These are phyloP conservation scores for Diplodia mutila DNA, from an alignment of 2,329 filamentous ascomycete species.

Conservation along the genomic window DNA sequence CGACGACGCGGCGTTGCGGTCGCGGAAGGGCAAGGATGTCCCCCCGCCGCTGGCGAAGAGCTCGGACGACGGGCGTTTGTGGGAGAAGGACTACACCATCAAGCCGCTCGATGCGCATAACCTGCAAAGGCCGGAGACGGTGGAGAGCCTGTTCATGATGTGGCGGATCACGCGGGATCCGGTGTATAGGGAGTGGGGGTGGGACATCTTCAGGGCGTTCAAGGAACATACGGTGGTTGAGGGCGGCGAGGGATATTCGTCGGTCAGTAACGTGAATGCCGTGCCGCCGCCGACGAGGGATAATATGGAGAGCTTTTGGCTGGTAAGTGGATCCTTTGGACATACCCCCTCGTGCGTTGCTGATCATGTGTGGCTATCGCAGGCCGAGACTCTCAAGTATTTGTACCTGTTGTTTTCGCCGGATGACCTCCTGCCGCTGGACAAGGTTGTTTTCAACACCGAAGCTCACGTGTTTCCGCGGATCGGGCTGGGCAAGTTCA, in stretches of 20 bases:
- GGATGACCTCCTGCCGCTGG: slow-evolving; percentile 78
- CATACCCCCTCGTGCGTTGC: no score
- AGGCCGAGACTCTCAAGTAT: slow-evolving; percentile 93
- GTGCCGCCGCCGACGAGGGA: slow-evolving; percentile 73
- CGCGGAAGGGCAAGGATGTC: slow-evolving; percentile 52
- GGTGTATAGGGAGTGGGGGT: slow-evolving; percentile 93
- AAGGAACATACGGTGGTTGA: slow-evolving; percentile 80
- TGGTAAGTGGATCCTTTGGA: slow-evolving; percentile 45
- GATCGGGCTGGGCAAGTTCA: slow-evolving; percentile 78
- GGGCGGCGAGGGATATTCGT: slow-evolving; percentile 80
- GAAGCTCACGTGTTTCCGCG: slow-evolving; percentile 89
- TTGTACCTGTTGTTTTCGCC: slow-evolving; percentile 93
- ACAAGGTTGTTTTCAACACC: slow-evolving; percentile 90
- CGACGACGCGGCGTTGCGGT: slow-evolving; percentile 62
- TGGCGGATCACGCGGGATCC: slow-evolving; percentile 94
- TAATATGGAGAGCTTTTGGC: slow-evolving; percentile 99
- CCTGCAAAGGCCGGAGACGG: slow-evolving; percentile 90
- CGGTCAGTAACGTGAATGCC: slow-evolving; percentile 73
- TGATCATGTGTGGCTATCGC: no score
- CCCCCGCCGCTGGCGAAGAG: slow-evolving; percentile 40
- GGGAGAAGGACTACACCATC: slow-evolving; percentile 79
- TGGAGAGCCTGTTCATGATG: slow-evolving; percentile 98
- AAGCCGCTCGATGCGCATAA: slow-evolving; percentile 85
- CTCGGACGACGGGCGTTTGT: slow-evolving; percentile 54
- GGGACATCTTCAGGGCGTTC: slow-evolving; percentile 97